These are phyloP conservation scores for Pecoramyces ruminantium DNA, from an alignment of 192 early-diverging fungal genomes.

Conservation along the genomic window DNA sequence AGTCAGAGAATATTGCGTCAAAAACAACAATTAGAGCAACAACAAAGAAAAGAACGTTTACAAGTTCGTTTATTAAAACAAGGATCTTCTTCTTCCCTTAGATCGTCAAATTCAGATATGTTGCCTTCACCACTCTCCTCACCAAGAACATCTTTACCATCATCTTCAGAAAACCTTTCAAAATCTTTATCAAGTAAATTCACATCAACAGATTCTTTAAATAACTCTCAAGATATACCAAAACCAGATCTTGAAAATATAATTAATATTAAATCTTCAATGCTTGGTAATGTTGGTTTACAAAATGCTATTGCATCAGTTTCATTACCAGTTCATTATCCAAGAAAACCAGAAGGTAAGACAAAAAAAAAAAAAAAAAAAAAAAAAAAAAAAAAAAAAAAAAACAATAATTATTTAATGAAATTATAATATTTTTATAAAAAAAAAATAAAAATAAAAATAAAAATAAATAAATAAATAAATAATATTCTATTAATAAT, in stretches of 20 bases:
- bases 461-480: too few relatives aligned
- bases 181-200: neutral
- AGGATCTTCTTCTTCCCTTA: neutral
- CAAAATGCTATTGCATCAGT: conserved; percentile 71
- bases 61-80: neutral
- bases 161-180: neutral
- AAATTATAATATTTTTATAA: neutral
- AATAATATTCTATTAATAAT: too few relatives aligned
- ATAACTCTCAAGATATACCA: neutral
- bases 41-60: neutral
- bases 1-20: neutral
- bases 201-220: neutral
- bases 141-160: neutral
- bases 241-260: conserved; percentile 10
- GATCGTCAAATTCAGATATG: too few relatives aligned
- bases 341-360: conserved; percentile 53
- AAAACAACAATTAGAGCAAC: neutral
- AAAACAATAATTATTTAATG: neutral
- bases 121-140: neutral
- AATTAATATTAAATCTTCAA: conserved; percentile 56
- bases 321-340: conserved; percentile 18
- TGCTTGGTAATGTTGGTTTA: conserved; percentile 82
- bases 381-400: neutral
- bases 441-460: too few relatives aligned
- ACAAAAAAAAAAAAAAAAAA: neutral